A percentile compares a stretch with the other conserved stretches of the same genome.
Conservation (phyloP, 768 basidiomycete species). For the Chlorophyllum brunneum region DNA sequence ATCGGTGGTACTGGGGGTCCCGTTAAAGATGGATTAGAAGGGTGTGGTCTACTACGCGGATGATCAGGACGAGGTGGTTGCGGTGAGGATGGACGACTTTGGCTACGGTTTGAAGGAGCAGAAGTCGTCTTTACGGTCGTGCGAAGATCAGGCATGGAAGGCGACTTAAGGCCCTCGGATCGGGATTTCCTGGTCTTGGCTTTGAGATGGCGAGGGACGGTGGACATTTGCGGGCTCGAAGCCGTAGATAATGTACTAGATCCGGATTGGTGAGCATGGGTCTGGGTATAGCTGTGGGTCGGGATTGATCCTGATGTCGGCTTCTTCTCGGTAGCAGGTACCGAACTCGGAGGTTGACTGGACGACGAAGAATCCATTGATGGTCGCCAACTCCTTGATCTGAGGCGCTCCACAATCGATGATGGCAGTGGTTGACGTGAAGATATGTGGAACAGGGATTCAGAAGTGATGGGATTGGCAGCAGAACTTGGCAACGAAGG, state of each 20-base stretch:
- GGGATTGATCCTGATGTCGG: not conserved
- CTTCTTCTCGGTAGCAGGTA: not conserved
- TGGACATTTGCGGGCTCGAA: not conserved
- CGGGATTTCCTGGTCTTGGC: not conserved
- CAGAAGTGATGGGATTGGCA: not conserved
- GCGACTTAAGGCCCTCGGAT: not conserved
- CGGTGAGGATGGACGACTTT: not conserved
- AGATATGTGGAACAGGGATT: too few relatives aligned
- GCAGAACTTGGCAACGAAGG: constrained; percentile 6
- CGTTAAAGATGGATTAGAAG: not conserved
- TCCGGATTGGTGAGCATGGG: not conserved
- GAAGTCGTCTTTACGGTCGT: not conserved
- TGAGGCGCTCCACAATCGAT: not conserved
- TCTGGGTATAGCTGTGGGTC: too few relatives aligned
- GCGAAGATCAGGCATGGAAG: constrained; percentile 10
- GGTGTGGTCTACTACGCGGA: not conserved
- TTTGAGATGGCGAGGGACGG: not conserved
- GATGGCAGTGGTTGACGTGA: not conserved
- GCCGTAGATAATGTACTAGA: not conserved
- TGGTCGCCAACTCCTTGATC: not conserved
- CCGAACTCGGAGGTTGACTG: not conserved
- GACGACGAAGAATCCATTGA: not conserved
- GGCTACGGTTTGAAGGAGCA: not conserved
- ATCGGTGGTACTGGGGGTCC: not conserved
- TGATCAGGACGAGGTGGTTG: not conserved